Evolutionary conservation across 2,329 filamentous ascomycete species (phyloP), one percentile per base, ranked within the genome.

Genomic region (Salinomyces thailandicus): DNA sequence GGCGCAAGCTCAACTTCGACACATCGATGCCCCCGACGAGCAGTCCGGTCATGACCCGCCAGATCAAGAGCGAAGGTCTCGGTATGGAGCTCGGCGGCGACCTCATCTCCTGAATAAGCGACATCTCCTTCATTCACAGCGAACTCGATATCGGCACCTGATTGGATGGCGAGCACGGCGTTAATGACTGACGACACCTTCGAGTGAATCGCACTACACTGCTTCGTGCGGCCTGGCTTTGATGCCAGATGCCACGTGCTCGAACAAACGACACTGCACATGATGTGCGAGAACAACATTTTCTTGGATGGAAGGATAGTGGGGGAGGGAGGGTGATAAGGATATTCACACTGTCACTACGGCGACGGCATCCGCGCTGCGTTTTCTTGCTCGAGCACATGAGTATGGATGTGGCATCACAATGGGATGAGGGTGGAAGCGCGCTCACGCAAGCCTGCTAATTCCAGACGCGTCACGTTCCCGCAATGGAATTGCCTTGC

Each of bases 1-100:
- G 84, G 51, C 75, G 82, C 55, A 72, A 79, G 44, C 68, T 94
- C 41, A 93, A 87, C 37, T 93, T 93, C 61, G 86, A 93, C 54
- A 76, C 77, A 36, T 68, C 82, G n/a, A 59, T 72, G 37, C 73
- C 74, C 20, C 74, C 75, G 1, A 65, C 62, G 22, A 66, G 67
- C 16, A 60, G 57, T 32, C 57, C 61, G n/a, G 51, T 46, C 35
- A 60, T 55, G 32, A 50, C 44, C 22, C 53, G 53, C 26, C 38
- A 50, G 7, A 46, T 46, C 31, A 55, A 51, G 20, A 53, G 49
- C 12, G 64, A 59, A 11, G 73, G 73, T 5, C 59, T 78, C n/a
- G 70, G 74, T 20, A 71, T 81, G 65, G 75, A 81, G 48, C 64
- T 81, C 11, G 78, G 78, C 14, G 77, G 76, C 35, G 75, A 79